Percentiles rank a stretch among this genome's conserved stretches.
These are phyloP conservation scores for Solanum chmielewskii DNA, from an alignment of 257 asterid genomes.

Conservation along the genomic window DNA sequence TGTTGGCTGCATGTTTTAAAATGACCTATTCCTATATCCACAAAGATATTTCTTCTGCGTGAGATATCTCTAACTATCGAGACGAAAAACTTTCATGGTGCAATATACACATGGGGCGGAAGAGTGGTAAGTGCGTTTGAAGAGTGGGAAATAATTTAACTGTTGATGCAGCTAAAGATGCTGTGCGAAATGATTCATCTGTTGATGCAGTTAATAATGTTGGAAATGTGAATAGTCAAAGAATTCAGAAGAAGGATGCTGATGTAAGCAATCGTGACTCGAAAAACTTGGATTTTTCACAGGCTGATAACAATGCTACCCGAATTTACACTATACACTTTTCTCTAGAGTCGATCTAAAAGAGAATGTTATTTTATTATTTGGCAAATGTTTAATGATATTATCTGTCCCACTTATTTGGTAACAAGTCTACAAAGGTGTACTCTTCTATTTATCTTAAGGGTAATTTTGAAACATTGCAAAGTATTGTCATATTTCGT, in stretches of 20 bases:
- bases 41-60: not conserved
- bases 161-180: not conserved
- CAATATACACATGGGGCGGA: not conserved
- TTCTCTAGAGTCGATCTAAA: not conserved
- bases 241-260: constrained; percentile 1
- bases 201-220: not conserved
- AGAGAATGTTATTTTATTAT: not conserved
- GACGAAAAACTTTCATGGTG: not conserved
- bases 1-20: not conserved
- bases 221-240: not conserved
- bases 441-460: too few species aligned
- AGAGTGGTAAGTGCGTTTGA: not conserved
- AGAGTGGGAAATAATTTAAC: not conserved
- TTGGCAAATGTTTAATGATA: not conserved
- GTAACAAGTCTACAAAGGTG: too few species aligned
- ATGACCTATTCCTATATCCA: not conserved
- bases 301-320: too few species aligned
- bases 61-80: not conserved
- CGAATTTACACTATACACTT: not conserved
- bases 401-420: not conserved
- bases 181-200: not conserved
- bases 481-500: too few species aligned
- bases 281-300: not conserved
- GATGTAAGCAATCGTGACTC: not conserved
- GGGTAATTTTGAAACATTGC: too few species aligned